These are phyloP conservation scores for Cyberlindnera lachancei DNA, from an alignment of 805 yeast genomes.

Conservation along the genomic window DNA sequence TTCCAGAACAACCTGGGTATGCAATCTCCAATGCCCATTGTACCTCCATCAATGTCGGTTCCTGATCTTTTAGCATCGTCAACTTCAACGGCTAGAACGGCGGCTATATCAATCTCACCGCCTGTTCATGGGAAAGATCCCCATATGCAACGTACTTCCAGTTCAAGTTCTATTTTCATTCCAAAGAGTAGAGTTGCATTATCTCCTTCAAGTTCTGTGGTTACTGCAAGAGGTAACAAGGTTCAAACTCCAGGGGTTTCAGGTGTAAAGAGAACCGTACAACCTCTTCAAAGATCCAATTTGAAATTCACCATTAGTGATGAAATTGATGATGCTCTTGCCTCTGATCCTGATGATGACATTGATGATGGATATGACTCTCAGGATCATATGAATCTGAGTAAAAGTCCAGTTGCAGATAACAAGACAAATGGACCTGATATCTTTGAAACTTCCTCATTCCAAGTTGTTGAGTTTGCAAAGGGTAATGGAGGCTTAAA, in stretches of 20 bases:
- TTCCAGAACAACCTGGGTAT: no score
- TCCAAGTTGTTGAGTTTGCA: constrained; percentile 61
- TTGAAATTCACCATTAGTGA: constrained; percentile 9
- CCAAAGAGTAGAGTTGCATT: constrained; percentile 35
- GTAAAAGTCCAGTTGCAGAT: no score
- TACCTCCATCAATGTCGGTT: not conserved
- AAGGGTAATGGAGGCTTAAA: constrained; percentile 85
- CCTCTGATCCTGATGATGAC: constrained; percentile 9
- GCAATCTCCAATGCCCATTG: no score
- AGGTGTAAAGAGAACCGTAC: constrained; percentile 9
- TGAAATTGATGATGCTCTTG: constrained; percentile 6
- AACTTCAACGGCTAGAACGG: not conserved
- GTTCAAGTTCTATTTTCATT: constrained; percentile 19
- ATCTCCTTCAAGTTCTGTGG: constrained; percentile 16
- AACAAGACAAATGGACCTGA: constrained; percentile 30
- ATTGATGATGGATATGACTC: constrained; percentile 12
- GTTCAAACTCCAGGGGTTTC: constrained; percentile 5
- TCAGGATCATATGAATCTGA: constrained; percentile 22
- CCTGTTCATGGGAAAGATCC: no score
- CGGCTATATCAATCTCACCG: no score
- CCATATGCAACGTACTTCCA: not conserved
- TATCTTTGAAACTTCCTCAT: constrained; percentile 47
- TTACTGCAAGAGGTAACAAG: constrained; percentile 2
- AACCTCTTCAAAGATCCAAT: constrained; percentile 5
- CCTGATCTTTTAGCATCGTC: not conserved